Evolutionary conservation across 1,284 basidiomycete species (phyloP), one percentile per base, ranked within the genome.

Genomic region (Heliocybe sulcata): DNA sequence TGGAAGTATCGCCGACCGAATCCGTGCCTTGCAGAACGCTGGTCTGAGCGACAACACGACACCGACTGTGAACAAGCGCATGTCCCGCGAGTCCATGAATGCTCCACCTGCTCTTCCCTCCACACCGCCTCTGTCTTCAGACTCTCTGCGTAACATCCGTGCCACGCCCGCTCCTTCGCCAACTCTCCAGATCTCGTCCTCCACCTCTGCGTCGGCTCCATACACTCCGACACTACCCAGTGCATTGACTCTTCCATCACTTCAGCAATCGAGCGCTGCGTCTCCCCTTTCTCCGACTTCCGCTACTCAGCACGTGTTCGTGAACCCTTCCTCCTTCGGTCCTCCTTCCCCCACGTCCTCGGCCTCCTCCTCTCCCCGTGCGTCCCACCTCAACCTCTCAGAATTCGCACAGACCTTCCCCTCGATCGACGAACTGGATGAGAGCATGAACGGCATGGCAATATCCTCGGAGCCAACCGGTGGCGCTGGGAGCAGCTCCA

Each of bases 361-460:
- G 6, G 60, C 72, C 2, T 67, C 71, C 2, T 71, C 71, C 6
- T 75, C 73, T 0, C 72, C 73, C 0, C 68, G 64, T 22, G 60
- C 62, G 64, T 66, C 65, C 57, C 69, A 67, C 60, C 69, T 68
- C 4, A 72, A 62, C 38, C 55, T 83, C 10, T 68, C 77, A 2
- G 81, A 82, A 49, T 88, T 89, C 62, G 69, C 76, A 2, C 76
- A 80, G 52, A 67, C 76, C 22, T 90, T 90, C 59, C 87, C 87
- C 2, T 79, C 87, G 12, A 87, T 90, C 60, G 83, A 87, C 62
- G 87, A 90, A 64, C 69, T 90, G 23, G 81, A 90, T 56, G 83
- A 83, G 64, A 42, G 38, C 16, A 69, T 73, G 53, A 69, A 75
- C 12, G 65, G 64, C 3, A 72, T 79, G 59, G 71, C 69, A 51